Conservation (phyloP, 768 basidiomycete species). For the Chiua virens region DNA sequence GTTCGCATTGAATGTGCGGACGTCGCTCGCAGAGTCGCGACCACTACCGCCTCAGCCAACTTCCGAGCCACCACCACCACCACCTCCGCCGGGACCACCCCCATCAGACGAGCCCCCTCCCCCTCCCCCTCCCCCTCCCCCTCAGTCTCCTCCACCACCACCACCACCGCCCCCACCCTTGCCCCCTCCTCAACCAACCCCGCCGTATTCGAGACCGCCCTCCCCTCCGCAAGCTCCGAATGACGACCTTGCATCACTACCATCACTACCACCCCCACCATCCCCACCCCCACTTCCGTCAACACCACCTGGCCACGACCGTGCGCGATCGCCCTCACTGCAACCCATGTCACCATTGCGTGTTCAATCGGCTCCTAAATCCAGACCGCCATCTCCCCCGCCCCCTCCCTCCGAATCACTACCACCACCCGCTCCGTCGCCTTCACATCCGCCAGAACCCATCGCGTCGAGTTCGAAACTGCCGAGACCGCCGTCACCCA, state of each 20-base stretch:
- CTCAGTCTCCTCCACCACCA: conserved; percentile 28
- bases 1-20: conserved; percentile 31
- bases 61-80: conserved; percentile 38
- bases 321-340: conserved; percentile 21
- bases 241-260: conserved; percentile 16
- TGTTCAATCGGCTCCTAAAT: conserved; percentile 24
- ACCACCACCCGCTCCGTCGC: conserved; percentile 23
- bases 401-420: conserved; percentile 14
- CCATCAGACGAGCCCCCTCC: conserved; percentile 29
- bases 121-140: conserved; percentile 25
- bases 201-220: conserved; percentile 21
- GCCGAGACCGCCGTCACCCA: conserved; percentile 10
- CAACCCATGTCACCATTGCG: conserved; percentile 25
- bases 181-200: conserved; percentile 27
- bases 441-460: conserved; percentile 27
- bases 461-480: conserved; percentile 28
- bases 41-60: conserved; percentile 38
- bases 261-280: conserved; percentile 21
- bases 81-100: conserved; percentile 32
- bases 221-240: conserved; percentile 20
- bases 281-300: conserved; percentile 13
- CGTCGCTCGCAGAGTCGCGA: conserved; percentile 25
- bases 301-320: conserved; percentile 14
- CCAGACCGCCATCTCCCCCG: conserved; percentile 30
- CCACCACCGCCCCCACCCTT: conserved; percentile 26